Conservation (phyloP, 257 asterid genomes). For the Galeopsis tetrahit region DNA sequence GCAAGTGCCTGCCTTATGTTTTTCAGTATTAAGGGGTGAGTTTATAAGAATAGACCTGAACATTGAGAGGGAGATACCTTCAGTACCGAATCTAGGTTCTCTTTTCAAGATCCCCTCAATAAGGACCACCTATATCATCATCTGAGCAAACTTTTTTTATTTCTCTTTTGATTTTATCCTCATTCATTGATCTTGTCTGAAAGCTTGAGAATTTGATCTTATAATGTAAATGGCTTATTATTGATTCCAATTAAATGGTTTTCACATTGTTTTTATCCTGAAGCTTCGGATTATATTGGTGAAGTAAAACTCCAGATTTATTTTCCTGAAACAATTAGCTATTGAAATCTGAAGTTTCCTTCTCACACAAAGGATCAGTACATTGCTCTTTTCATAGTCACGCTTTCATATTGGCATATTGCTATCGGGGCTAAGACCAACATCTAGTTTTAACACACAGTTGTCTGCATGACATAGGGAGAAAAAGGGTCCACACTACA, state of each 20-base stretch:
- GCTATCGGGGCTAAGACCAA: not conserved
- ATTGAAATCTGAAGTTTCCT: not conserved
- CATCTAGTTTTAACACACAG: not conserved
- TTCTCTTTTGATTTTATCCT: not conserved
- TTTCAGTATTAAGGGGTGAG: not conserved
- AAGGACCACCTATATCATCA: not conserved
- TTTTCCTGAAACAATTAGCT: not conserved
- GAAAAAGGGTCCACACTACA: not conserved
- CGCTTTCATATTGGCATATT: not conserved
- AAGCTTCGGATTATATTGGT: not conserved
- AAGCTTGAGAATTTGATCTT: not conserved
- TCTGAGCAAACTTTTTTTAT: not conserved
- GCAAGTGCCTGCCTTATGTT: slow-evolving; percentile 7
- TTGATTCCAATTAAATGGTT: not conserved
- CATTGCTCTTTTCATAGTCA: not conserved
- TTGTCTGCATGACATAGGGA: slow-evolving; percentile 12
- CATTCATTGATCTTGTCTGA: not conserved
- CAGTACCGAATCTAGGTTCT: not conserved
- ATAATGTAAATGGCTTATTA: not conserved
- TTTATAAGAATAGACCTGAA: not conserved
- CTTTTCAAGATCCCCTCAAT: not conserved
- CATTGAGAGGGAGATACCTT: slow-evolving; percentile 10
- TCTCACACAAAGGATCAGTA: not conserved
- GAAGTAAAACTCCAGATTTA: slow-evolving; percentile 3
- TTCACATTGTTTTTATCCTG: not conserved